Conservation (phyloP, 805 yeast genomes). For the Metschnikowia matae region DNA sequence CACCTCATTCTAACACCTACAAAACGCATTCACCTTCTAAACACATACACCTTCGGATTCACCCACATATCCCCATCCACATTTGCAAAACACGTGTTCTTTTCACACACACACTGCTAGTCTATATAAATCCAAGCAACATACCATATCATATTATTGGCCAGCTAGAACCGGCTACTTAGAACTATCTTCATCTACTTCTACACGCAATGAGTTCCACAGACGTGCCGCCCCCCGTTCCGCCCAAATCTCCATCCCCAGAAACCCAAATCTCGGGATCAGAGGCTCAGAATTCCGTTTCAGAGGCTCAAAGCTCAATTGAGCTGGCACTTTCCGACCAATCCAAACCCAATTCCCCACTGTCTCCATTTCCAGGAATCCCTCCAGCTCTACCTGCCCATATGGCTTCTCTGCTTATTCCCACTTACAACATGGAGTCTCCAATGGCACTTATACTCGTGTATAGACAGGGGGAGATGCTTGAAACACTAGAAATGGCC, state of each 20-base stretch:
- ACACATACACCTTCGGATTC: background rate
- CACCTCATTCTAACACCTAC: background rate
- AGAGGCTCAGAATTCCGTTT: too few relatives aligned
- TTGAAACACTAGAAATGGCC: slow-evolving; percentile 9
- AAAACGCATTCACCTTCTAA: background rate
- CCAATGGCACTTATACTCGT: slow-evolving; percentile 10
- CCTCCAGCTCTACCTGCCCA: slow-evolving; percentile 10
- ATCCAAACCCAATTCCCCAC: background rate
- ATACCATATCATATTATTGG: background rate
- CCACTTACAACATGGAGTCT: slow-evolving; percentile 9
- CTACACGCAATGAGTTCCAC: background rate
- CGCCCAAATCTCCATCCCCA: background rate
- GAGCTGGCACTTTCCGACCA: background rate
- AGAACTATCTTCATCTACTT: background rate
- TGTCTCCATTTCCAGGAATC: background rate
- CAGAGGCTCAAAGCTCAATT: background rate
- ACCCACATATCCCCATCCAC: too few relatives aligned
- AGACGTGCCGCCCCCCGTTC: slow-evolving; percentile 1
- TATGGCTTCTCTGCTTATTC: background rate
- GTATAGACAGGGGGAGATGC: slow-evolving; percentile 12
- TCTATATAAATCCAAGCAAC: background rate
- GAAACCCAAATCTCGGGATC: background rate
- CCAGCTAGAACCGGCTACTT: background rate
- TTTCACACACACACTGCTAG: background rate
- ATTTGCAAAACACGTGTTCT: background rate